Evolutionary conservation across 106 monocot species (phyloP).

Genomic region (Dioscorea zingiberensis): DNA sequence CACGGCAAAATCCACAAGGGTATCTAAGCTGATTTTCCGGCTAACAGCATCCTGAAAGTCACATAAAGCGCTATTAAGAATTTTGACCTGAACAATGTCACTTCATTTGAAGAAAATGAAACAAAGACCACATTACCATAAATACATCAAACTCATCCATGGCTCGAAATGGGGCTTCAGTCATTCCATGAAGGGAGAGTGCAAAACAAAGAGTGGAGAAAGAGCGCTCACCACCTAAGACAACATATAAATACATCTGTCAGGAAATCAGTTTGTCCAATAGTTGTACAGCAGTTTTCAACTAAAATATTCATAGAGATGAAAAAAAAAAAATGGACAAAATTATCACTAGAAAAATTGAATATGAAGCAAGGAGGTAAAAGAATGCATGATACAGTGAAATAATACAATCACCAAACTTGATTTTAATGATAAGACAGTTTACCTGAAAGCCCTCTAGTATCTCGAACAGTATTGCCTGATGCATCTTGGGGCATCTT

Average conservation of each 20-base stretch:
- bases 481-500: constrained; percentile 98
- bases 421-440: background rate
- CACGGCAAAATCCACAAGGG: constrained; percentile 77
- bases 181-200: constrained; percentile 94
- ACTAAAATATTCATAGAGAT: background rate
- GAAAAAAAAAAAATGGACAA: background rate
- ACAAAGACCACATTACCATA: constrained; percentile 55
- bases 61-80: background rate
- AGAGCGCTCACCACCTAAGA: constrained; percentile 83
- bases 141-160: constrained; percentile 99
- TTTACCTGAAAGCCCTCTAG: constrained; percentile 97
- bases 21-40: constrained; percentile 93
- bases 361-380: background rate
- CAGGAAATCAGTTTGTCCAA: no score
- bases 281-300: no score
- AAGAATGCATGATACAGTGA: background rate
- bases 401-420: no score
- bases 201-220: constrained; percentile 97
- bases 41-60: constrained; percentile 88
- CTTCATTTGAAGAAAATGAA: background rate
- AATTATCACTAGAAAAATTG: background rate
- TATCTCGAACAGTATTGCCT: constrained; percentile 70
- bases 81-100: background rate
- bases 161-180: constrained; percentile 95
- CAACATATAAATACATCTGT: background rate